Evolutionary conservation across 2,329 filamentous ascomycete genomes (phyloP).

Genomic region (Nemania bipapillata): DNA sequence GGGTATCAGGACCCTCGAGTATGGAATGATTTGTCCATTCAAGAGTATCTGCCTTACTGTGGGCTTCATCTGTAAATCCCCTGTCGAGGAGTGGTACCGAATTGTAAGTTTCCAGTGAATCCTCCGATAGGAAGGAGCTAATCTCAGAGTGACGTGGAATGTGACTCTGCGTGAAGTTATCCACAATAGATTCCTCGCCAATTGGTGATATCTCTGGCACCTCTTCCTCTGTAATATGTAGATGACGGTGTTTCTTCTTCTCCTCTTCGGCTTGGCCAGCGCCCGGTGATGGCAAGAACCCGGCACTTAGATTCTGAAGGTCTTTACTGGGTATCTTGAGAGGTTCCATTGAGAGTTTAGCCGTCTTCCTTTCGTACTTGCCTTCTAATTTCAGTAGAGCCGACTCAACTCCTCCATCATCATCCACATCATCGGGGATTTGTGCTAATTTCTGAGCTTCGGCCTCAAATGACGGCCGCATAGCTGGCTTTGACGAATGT

Average conservation of each 20-base stretch:
- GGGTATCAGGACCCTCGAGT: constrained; percentile 60
- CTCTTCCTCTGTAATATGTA: constrained; percentile 58
- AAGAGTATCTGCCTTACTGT: constrained; percentile 54
- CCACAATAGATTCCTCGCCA: constrained; percentile 41
- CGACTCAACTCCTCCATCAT: constrained; percentile 91
- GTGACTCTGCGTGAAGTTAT: constrained; percentile 40
- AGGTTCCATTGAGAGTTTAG: constrained; percentile 57
- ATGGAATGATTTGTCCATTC: constrained; percentile 68
- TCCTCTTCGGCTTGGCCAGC: constrained; percentile 52
- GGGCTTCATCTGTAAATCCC: constrained; percentile 65
- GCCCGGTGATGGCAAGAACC: constrained; percentile 40
- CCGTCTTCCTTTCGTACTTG: constrained; percentile 71
- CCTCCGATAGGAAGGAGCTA: constrained; percentile 65
- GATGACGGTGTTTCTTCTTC: constrained; percentile 59
- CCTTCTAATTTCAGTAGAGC: constrained; percentile 92
- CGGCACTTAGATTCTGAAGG: constrained; percentile 39
- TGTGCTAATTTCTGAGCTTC: constrained; percentile 88
- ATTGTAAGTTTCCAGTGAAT: constrained; percentile 78
- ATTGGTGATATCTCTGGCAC: constrained; percentile 49
- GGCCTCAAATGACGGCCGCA: constrained; percentile 83
- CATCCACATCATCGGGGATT: constrained; percentile 82
- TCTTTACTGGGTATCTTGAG: constrained; percentile 40
- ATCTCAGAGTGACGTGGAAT: constrained; percentile 52
- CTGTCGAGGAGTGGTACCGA: constrained; percentile 81
- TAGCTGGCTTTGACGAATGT: constrained; percentile 69